Evolutionary conservation across 2,329 filamentous ascomycete genomes (phyloP).

Genomic region (Didymellaceae sp.): DNA sequence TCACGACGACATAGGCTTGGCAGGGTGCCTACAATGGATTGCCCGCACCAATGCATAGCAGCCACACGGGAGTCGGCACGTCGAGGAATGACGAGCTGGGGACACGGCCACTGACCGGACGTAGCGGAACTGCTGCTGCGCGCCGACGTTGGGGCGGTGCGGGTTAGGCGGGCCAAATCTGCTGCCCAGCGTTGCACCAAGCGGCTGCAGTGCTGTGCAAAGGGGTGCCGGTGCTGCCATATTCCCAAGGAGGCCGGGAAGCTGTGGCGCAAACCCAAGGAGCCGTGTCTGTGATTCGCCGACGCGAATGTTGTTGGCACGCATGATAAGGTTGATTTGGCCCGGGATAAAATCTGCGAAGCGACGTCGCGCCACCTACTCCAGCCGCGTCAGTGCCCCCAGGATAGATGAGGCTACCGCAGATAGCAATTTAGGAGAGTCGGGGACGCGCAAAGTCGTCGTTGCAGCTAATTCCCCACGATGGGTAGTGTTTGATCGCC

Average conservation of each 20-base stretch:
- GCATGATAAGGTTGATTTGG: slow-evolving; percentile 13
- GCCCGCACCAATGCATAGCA: slow-evolving; percentile 7
- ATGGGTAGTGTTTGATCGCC: slow-evolving; percentile 18
- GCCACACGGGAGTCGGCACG: slow-evolving; percentile 17
- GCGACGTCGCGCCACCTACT: slow-evolving; percentile 8
- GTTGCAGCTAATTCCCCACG: slow-evolving; percentile 11
- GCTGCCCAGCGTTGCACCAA: slow-evolving; percentile 1
- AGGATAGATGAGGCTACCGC: slow-evolving; percentile 16
- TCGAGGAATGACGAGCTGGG: slow-evolving; percentile 12
- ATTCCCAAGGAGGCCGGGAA: neutral
- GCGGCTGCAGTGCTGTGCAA: neutral
- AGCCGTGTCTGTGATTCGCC: slow-evolving; percentile 6
- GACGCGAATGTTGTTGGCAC: slow-evolving; percentile 1
- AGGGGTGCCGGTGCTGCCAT: slow-evolving; percentile 5
- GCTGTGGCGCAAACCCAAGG: slow-evolving; percentile 12
- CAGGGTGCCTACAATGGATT: slow-evolving; percentile 18
- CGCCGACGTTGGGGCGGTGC: slow-evolving; percentile 3
- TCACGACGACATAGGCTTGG: slow-evolving; percentile 30
- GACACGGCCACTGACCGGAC: slow-evolving; percentile 6
- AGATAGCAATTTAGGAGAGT: slow-evolving; percentile 14
- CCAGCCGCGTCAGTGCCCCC: slow-evolving; percentile 11
- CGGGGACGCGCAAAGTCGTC: slow-evolving; percentile 13
- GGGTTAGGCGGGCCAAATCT: neutral
- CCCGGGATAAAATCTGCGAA: slow-evolving; percentile 4
- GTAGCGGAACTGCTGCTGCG: slow-evolving; percentile 2